Base-by-base conservation (phyloP, 2,329 filamentous ascomycete genomes). In the Aureobasidium zeae region DNA sequence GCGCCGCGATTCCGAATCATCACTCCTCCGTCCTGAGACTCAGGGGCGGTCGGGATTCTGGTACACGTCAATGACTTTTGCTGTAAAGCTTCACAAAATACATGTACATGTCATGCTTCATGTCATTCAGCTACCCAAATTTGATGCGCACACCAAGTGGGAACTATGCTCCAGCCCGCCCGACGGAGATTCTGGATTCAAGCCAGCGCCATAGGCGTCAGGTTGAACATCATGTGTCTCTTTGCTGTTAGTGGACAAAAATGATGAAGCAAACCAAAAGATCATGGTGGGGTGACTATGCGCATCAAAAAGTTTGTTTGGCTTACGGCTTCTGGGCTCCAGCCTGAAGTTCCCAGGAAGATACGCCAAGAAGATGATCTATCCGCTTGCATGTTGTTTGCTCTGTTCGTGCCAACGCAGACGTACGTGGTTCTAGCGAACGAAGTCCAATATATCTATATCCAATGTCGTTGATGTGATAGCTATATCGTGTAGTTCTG, bases 71-170 rank as follows among this genome's bases (percentile, higher is more conserved):
- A 41, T 32, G 19, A 22, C 7, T 25, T 13, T 16, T 21, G 20
- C 37, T 24, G 19, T 19, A 41, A 41, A 41, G 37, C 37, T 41
- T 41, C n/a, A n/a, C n/a, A n/a, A n/a, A n/a, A n/a, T n/a, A n/a
- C n/a, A 41, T 41, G n/a, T 29, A 39, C 36, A 25, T 32, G 37
- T 19, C 24, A 41, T 41, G 20, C 37, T n/a, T n/a, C 26, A 32
- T 41, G 37, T 32, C 28, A 41, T 15, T 32, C 28, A 32, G 28
- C 26, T 24, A 6, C 25, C 37, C 11, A 31, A 17, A 32, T n/a
- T n/a, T 41, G 37, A 32, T 41, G 28, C 25, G 37, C 37, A 31
- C 20, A 41, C 28, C 28, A 41, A 31, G 37, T 41, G 37, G 37
- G 32, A 13, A 41, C 26, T 25, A n/a, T 15, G 37, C 19, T 31